Evolutionary conservation across 257 asterid species (phyloP).

Genomic region (Solanum tarijense): DNA sequence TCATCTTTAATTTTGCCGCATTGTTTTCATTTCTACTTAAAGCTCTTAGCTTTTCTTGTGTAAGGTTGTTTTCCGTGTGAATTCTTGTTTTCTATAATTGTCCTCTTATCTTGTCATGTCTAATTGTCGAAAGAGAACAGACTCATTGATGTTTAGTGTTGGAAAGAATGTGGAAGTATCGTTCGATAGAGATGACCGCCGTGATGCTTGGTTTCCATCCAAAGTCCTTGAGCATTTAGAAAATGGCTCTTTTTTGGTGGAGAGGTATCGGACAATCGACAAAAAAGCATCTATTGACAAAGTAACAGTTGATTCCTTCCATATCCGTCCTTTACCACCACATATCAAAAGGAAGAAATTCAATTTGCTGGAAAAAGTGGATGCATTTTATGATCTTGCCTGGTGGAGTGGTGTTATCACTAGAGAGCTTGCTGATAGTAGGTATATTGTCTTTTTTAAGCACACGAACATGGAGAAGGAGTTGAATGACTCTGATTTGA

Average conservation of each 20-base stretch:
- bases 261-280: constrained; percentile 6
- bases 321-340: constrained; percentile 74
- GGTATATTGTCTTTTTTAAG: constrained; percentile 41
- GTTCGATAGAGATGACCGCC: constrained; percentile 28
- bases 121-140: constrained; percentile 34
- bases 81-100: background rate
- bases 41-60: background rate
- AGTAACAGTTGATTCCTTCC: constrained; percentile 30
- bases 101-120: constrained; percentile 2
- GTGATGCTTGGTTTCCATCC: constrained; percentile 58
- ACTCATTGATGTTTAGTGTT: constrained; percentile 46
- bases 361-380: constrained; percentile 56
- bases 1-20: background rate
- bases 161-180: constrained; percentile 66
- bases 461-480: constrained; percentile 20
- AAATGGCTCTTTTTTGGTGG: constrained; percentile 36
- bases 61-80: background rate
- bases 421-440: constrained; percentile 34
- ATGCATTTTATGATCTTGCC: constrained; percentile 38
- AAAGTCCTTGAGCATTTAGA: constrained; percentile 25
- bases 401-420: constrained; percentile 68
- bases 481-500: constrained; percentile 34
- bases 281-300: constrained; percentile 1
- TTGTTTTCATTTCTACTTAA: background rate
- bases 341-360: constrained; percentile 34